Percentiles rank a stretch among this genome's conserved stretches.
Conservation (phyloP, 169 alveolate genomes). For the Plasmodium coatneyi region DNA sequence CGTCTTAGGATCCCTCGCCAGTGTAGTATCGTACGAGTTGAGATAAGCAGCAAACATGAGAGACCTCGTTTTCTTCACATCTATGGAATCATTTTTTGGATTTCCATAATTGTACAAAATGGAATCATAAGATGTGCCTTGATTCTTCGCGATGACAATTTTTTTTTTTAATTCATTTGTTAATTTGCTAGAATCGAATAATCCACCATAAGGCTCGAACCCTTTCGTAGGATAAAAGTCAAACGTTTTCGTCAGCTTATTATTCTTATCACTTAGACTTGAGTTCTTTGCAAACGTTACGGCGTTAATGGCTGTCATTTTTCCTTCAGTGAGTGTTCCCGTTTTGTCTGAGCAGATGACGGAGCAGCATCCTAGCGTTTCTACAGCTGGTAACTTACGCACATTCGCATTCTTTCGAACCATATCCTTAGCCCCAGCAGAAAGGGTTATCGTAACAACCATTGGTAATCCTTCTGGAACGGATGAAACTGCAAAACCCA, state of each 20-base stretch:
- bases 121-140: conserved; percentile 30
- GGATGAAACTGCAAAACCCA: conserved; percentile 99
- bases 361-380: conserved; percentile 99
- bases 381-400: conserved; percentile 96
- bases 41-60: conserved; percentile 88
- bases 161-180: conserved; percentile 73
- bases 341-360: conserved; percentile 99
- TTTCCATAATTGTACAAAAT: conserved; percentile 45
- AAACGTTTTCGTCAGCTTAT: conserved; percentile 75
- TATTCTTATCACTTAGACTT: conserved; percentile 78
- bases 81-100: conserved; percentile 21
- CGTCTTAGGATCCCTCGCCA: conserved; percentile 79
- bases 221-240: conserved; percentile 91
- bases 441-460: conserved; percentile 96
- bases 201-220: conserved; percentile 91
- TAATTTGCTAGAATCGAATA: conserved; percentile 83
- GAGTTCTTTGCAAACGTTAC: conserved; percentile 46
- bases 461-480: conserved; percentile 99
- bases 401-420: conserved; percentile 97
- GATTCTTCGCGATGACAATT: conserved; percentile 47
- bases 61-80: conserved; percentile 81
- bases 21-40: conserved; percentile 88
- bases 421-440: conserved; percentile 98
- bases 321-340: conserved; percentile 99
- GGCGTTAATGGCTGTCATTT: conserved; percentile 90